phyloP scores from a whole-genome alignment of 768 basidiomycete genomes.

The Stropharia rugosoannulata region DNA sequence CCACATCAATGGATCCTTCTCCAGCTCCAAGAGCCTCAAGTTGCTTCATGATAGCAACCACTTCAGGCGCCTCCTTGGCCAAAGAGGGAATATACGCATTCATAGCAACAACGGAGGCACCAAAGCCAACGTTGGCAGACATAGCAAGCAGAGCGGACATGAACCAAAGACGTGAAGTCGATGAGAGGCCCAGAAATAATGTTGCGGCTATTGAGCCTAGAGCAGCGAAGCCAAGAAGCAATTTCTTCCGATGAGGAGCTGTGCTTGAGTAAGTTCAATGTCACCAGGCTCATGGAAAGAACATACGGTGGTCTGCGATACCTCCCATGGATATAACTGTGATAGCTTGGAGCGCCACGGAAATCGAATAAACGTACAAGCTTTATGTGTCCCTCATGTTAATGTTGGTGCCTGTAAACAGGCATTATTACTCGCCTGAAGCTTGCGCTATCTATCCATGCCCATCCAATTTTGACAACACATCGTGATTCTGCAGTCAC shows the following conservation, averaged over 20 bases:
- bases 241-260: constrained; percentile 71
- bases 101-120: constrained; percentile 83
- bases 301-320: constrained; percentile 87
- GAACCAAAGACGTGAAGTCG: constrained; percentile 68
- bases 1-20: constrained; percentile 6
- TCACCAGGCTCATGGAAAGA: background rate
- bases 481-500: constrained; percentile 45
- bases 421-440: constrained; percentile 62
- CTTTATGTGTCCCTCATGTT: constrained; percentile 33
- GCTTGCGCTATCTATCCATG: constrained; percentile 89
- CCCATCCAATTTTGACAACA: constrained; percentile 78
- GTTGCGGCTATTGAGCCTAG: constrained; percentile 69
- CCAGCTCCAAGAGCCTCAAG: constrained; percentile 12
- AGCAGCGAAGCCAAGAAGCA: constrained; percentile 74
- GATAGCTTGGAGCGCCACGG: constrained; percentile 88
- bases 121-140: constrained; percentile 82
- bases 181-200: constrained; percentile 72
- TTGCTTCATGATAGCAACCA: constrained; percentile 38
- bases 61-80: constrained; percentile 65
- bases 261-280: background rate
- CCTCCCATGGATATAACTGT: constrained; percentile 93
- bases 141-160: constrained; percentile 70
- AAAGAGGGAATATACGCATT: constrained; percentile 85
- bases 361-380: constrained; percentile 84
- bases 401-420: background rate